Evolutionary conservation across 202 grass and related monocot species (phyloP), one percentile per base, ranked within the genome.

Genomic region (Zizania palustris): DNA sequence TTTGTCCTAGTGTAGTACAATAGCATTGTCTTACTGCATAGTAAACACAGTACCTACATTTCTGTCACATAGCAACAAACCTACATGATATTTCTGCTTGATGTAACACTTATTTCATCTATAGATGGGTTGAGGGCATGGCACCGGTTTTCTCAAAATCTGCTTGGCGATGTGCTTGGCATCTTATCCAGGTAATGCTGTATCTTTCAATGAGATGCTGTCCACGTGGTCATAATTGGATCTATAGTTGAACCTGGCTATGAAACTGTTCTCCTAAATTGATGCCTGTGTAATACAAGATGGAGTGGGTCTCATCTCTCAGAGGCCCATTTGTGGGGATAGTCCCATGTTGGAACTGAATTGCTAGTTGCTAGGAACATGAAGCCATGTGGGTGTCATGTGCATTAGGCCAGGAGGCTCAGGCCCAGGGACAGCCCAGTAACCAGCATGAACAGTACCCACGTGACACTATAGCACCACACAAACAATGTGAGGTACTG

Each of bases 91-190:
- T 61, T 8, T 75, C n/a, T 74, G 11, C 58, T 40, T 84, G 28
- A 54, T 43, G 18, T 76, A 19, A 72, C 65, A 64, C 57, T 71
- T 71, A 44, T 72, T 84, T 84, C 43, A 54, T 78, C 28, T 76
- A 55, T 60, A 97, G 94, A 84, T 97, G 94, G 94, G 91, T 97
- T 42, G 94, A 97, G 79, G 94, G 84, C 69, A 84, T 90, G 86
- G 86, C 91, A 71, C 86, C 88, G 3, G 94, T 97, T 66, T 97
- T 97, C 84, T 93, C 91, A 60, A 97, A 80, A 64, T 88, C 91
- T 11, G 86, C 91, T 45, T 97, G 94, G 94, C 75, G 57, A 74
- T 97, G 94, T 97, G 79, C 85, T 64, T 97, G 94, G 94, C 84
- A 97, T 88, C 94, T 93, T 80, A 92, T 97, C 71, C 94, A 97